Conservation (phyloP, 192 early-diverging fungal species). For the Pilaira anomala region DNA sequence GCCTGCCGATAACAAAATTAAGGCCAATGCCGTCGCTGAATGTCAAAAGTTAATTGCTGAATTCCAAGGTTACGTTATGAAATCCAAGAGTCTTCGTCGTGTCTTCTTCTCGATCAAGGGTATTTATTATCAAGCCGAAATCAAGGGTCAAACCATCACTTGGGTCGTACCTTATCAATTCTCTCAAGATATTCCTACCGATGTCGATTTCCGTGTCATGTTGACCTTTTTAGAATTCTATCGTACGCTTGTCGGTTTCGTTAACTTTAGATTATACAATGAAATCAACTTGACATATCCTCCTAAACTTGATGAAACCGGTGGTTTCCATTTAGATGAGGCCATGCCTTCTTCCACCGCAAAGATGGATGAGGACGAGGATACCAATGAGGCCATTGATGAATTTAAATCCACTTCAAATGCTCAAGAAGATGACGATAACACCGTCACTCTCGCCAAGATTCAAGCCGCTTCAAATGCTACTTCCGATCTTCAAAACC, state of each 20-base stretch:
- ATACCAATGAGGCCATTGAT: constrained; percentile 39
- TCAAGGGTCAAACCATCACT: constrained; percentile 88
- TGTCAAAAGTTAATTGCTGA: constrained; percentile 85
- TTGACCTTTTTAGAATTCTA: constrained; percentile 96
- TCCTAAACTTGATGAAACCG: constrained; percentile 75
- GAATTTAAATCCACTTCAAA: constrained; percentile 45
- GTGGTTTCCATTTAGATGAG: constrained; percentile 67
- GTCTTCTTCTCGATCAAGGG: constrained; percentile 98
- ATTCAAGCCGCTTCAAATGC: constrained; percentile 51
- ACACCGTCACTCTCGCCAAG: constrained; percentile 46
- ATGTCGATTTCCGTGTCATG: constrained; percentile 98
- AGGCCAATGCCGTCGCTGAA: constrained; percentile 57
- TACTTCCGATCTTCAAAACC: constrained; percentile 40
- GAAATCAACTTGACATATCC: constrained; percentile 90
- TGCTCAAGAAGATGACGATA: constrained; percentile 35
- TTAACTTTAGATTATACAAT: constrained; percentile 90
- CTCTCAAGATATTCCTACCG: constrained; percentile 80
- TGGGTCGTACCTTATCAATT: constrained; percentile 98
- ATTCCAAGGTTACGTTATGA: constrained; percentile 91
- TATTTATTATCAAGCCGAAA: constrained; percentile 99
- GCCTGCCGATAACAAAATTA: constrained; percentile 66
- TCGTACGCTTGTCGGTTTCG: constrained; percentile 87
- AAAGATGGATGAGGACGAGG: constrained; percentile 17
- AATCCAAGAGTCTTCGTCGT: constrained; percentile 75
- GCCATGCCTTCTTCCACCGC: constrained; percentile 27